Base-by-base conservation (phyloP, 1,284 basidiomycete species). In the Farysia itapuensis region DNA sequence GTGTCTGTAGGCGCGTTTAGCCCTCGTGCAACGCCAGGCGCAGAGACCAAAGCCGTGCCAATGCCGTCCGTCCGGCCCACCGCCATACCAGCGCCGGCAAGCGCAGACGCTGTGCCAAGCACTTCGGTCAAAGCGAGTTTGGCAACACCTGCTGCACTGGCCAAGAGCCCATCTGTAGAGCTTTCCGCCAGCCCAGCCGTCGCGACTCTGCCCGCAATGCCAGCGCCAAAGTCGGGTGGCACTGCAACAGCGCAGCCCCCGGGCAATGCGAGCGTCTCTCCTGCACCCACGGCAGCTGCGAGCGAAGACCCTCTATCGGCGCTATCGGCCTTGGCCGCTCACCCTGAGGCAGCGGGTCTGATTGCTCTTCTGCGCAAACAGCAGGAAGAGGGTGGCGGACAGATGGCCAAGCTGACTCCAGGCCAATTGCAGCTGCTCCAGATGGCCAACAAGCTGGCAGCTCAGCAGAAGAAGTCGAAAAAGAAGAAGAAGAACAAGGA, bases 361-460 rank as follows among this genome's bases (percentile, higher is more conserved):
- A 70, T 74, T 29, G 63, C 65, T 2, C 39, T 72, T 5, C 38
- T 74, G n/a, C 64, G 64, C 40, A 67, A 72, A 36, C 70, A 72
- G 42, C 70, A 72, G 54, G 44, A 58, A 19, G 61, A 68, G 26
- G 50, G 50, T 13, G 58, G 66, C 26, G 54, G 50, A 30, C 57
- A 65, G 43, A 35, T 66, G 26, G 63, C 61, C 25, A 68, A 71
- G 45, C 54, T 74, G 12, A 72, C 72, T 34, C 67, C 70, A 1
- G 63, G 60, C 3, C 72, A 74, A 47, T 40, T 72, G 37, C 65
- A 74, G 49, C 51, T 74, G 18, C 49, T 74, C 20, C 72, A 74
- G 52, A 64, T 72, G 54, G 72, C 69, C 16, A 72, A 72, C 53
- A 60, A 58, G 40, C 50, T 71, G 3, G 69, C 69, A 3, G 61